These are phyloP conservation scores for Pachysandra terminalis DNA, from an alignment of 164 flowering plant genomes.

Conservation along the genomic window DNA sequence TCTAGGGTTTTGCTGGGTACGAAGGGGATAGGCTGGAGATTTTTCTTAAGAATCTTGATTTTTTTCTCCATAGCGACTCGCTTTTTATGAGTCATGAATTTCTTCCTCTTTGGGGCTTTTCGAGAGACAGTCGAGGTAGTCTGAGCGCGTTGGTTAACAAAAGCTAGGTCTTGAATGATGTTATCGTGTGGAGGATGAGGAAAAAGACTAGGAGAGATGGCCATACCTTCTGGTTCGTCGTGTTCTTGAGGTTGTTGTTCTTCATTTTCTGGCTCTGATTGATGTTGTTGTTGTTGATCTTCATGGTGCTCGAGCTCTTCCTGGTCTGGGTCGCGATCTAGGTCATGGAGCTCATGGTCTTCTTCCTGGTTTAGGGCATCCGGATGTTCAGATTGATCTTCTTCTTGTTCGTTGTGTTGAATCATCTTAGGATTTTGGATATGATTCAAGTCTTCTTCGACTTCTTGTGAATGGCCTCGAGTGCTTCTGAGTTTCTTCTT, in stretches of 20 bases:
- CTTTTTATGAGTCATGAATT: slow-evolving; percentile 11
- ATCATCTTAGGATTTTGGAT: slow-evolving; percentile 4
- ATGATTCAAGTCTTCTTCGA: background rate
- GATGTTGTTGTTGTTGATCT: background rate
- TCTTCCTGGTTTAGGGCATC: slow-evolving; percentile 12
- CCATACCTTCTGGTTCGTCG: slow-evolving; percentile 22
- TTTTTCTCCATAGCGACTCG: slow-evolving; percentile 39
- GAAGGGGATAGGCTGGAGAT: slow-evolving; percentile 59
- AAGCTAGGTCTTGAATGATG: slow-evolving; percentile 1
- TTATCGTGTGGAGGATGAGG: slow-evolving; percentile 4
- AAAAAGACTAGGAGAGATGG: slow-evolving; percentile 15
- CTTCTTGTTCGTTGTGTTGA: background rate
- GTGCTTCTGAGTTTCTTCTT: background rate
- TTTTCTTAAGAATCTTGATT: slow-evolving; percentile 22
- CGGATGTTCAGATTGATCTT: slow-evolving; percentile 10
- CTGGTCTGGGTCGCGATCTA: background rate
- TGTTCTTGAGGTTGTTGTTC: background rate
- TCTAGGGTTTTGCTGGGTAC: slow-evolving; percentile 49
- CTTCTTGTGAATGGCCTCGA: background rate
- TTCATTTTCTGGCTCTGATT: slow-evolving; percentile 3
- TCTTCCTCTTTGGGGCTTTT: slow-evolving; percentile 36
- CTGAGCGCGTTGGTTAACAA: slow-evolving; percentile 9
- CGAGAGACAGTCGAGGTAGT: slow-evolving; percentile 18
- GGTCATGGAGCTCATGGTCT: background rate
- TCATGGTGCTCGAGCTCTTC: background rate